Percentiles rank a stretch among this genome's conserved stretches.
phyloP scores from a whole-genome alignment of 2,329 filamentous ascomycete genomes.

The Aureobasidium zeae region DNA sequence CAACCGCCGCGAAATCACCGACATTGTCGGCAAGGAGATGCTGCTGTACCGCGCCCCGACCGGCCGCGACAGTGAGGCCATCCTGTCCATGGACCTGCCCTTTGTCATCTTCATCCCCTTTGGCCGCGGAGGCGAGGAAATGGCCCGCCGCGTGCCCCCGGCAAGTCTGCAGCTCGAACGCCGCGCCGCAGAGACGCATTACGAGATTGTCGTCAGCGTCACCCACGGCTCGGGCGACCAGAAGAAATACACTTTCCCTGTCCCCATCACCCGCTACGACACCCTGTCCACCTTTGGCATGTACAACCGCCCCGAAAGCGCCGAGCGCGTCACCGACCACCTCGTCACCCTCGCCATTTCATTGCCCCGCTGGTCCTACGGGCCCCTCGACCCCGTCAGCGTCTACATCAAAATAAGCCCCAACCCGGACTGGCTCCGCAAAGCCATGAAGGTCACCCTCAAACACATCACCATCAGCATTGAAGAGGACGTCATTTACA shows the following conservation, averaged over 20 bases:
- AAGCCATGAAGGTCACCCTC: constrained; percentile 86
- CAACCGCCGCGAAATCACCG: constrained; percentile 79
- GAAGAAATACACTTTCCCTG: constrained; percentile 83
- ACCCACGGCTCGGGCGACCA: constrained; percentile 82
- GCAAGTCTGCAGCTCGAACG: constrained; percentile 84
- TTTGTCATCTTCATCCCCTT: constrained; percentile 98
- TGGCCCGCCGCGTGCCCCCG: constrained; percentile 79
- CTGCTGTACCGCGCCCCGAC: constrained; percentile 78
- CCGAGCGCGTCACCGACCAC: constrained; percentile 78
- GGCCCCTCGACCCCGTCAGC: constrained; percentile 85
- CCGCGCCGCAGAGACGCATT: constrained; percentile 92
- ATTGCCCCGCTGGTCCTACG: constrained; percentile 91
- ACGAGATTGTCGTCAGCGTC: constrained; percentile 91
- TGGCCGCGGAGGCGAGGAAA: constrained; percentile 81
- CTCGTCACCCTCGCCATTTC: constrained; percentile 86
- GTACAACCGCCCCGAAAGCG: constrained; percentile 93
- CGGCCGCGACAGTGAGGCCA: constrained; percentile 75
- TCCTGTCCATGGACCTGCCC: constrained; percentile 92
- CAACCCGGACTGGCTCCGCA: constrained; percentile 82
- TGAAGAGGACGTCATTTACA: constrained; percentile 97
- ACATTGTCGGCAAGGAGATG: constrained; percentile 93
- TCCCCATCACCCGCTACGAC: constrained; percentile 87
- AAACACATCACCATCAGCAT: constrained; percentile 88
- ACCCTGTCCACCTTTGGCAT: constrained; percentile 97
- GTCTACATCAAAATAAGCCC: constrained; percentile 92